Percentiles rank a stretch among this genome's conserved stretches.
Conservation (phyloP, 441 rosid species). For the Sinapis alba region DNA sequence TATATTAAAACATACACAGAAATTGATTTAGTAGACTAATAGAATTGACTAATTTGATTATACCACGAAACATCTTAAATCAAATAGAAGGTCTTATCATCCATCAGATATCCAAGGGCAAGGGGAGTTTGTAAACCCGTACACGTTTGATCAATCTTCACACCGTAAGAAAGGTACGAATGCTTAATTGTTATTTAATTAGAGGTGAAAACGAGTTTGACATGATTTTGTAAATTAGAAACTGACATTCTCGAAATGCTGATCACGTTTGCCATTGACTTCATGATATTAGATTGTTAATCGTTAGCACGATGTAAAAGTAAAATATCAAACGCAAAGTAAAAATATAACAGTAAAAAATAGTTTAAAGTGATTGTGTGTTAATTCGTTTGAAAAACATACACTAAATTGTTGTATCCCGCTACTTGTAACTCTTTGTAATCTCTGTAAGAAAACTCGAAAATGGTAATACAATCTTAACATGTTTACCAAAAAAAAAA, state of each 20-base stretch:
- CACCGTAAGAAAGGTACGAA: slow-evolving; percentile 17
- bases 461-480: no score
- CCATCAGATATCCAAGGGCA: not conserved
- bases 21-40: not conserved
- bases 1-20: not conserved
- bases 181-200: not conserved
- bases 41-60: not conserved
- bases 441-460: no score
- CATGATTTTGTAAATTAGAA: slow-evolving; percentile 8
- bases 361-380: not conserved
- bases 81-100: not conserved
- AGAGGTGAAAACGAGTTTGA: slow-evolving; percentile 25
- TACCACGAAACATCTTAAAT: not conserved
- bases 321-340: not conserved
- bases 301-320: not conserved
- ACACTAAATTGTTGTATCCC: no score
- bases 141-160: slow-evolving; percentile 36
- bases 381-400: no score
- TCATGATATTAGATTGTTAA: not conserved
- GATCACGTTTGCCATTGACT: slow-evolving; percentile 39
- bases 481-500: no score
- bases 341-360: not conserved
- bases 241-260: slow-evolving; percentile 24
- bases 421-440: no score
- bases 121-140: slow-evolving; percentile 25